These are phyloP conservation scores for Penicillium crystallinum DNA, from an alignment of 495 filamentous ascomycete species.

Conservation along the genomic window DNA sequence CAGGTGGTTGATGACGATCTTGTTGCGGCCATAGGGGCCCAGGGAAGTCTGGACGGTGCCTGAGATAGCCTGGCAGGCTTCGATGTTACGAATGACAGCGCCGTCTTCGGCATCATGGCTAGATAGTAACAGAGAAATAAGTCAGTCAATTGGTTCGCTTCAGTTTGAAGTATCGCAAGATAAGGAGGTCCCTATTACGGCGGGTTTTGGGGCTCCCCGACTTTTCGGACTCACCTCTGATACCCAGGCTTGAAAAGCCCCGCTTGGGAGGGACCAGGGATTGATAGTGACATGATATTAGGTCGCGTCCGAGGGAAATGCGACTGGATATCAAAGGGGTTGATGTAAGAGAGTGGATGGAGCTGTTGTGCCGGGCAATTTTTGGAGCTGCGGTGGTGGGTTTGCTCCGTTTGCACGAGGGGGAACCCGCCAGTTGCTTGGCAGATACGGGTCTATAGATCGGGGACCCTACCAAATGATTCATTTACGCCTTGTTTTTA, in stretches of 20 bases:
- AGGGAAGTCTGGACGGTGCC: constrained; percentile 95
- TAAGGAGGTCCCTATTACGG: constrained; percentile 30
- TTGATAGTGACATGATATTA: constrained; percentile 82
- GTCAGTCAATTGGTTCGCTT: constrained; percentile 5
- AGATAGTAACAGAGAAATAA: constrained; percentile 26
- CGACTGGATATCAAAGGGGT: constrained; percentile 21
- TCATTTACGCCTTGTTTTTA: too few species aligned
- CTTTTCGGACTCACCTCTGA: constrained; percentile 65
- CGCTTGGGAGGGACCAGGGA: constrained; percentile 86
- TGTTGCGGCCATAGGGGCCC: constrained; percentile 96
- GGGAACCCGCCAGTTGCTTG: constrained; percentile 27
- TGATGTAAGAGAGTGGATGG: constrained; percentile 16
- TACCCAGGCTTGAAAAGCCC: constrained; percentile 96
- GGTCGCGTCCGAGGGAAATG: constrained; percentile 23
- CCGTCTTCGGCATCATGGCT: constrained; percentile 99
- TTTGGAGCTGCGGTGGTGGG: constrained; percentile 40
- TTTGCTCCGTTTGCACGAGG: constrained; percentile 45
- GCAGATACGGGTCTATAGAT: neutral
- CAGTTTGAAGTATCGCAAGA: constrained; percentile 9
- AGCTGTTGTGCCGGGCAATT: constrained; percentile 40
- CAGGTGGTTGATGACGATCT: constrained; percentile 99
- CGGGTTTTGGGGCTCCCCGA: constrained; percentile 12
- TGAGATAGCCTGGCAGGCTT: constrained; percentile 94
- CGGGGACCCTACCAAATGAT: neutral
- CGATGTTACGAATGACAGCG: constrained; percentile 96